Evolutionary conservation across 139 green algal species (phyloP).

Genomic region (Picochlorum costavermella): DNA sequence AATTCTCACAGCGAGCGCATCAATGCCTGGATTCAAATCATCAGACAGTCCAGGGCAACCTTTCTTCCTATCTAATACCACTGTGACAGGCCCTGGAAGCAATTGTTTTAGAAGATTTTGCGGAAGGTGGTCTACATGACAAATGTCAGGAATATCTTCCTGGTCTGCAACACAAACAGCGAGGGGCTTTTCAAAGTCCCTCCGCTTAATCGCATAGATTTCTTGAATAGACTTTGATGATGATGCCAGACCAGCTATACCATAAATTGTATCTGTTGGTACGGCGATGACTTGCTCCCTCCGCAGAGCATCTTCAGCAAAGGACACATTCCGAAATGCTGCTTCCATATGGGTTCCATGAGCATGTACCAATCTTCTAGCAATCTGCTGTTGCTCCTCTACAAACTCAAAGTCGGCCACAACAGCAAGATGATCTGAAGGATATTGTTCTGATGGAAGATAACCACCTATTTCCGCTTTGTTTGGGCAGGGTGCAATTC

Average conservation of each 20-base stretch:
- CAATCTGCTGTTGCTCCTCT: constrained; percentile 1
- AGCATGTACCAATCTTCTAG: constrained; percentile 1
- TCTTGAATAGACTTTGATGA: constrained; percentile 20
- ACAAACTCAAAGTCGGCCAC: constrained; percentile 4
- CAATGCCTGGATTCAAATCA: constrained; percentile 39
- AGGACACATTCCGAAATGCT: constrained; percentile 14
- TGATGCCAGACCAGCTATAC: constrained; percentile 31
- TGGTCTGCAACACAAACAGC: constrained; percentile 55
- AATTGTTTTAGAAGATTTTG: constrained; percentile 45
- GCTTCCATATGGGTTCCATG: constrained; percentile 14
- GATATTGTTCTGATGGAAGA: constrained; percentile 62
- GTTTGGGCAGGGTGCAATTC: constrained; percentile 38
- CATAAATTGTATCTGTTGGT: constrained; percentile 62
- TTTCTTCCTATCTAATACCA: constrained; percentile 41
- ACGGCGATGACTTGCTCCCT: constrained; percentile 38
- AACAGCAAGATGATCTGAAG: constrained; percentile 79
- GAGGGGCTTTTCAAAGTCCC: constrained; percentile 30
- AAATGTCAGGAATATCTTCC: constrained; percentile 36
- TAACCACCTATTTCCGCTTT: constrained; percentile 45
- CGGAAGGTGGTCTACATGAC: constrained; percentile 25
- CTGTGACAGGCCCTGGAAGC: constrained; percentile 61
- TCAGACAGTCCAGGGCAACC: constrained; percentile 34
- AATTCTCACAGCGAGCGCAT: constrained; percentile 44
- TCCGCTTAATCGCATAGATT: constrained; percentile 53
- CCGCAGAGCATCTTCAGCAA: constrained; percentile 22